Base-by-base conservation (phyloP, 2,329 filamentous ascomycete genomes). In the Pseudocercospora vitis region DNA sequence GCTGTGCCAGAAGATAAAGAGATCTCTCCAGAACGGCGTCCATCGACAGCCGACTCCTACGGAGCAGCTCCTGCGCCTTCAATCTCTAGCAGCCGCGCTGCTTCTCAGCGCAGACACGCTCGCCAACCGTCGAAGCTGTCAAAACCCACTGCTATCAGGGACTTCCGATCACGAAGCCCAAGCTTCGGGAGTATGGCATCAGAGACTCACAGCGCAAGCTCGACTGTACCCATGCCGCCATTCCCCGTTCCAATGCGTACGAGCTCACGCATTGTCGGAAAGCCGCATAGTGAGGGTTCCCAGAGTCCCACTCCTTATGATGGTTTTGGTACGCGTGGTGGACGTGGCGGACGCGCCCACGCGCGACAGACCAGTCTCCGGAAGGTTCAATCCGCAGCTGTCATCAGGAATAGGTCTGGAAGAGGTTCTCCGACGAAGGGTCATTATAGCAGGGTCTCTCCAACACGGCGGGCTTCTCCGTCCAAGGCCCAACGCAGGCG, bases 161-260 rank as follows among this genome's bases (percentile, higher is more conserved):
- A 67, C 35, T 48, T 59, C 3, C 81, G 83, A 29, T 78, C 85
- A 7, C 76, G 82, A 56, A 90, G 84, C 65, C 85, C 86, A 44
- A 89, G 80, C 68, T 72, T 83, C 49, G 78, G 76, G 46, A 89
- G 84, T 52, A 55, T 66, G 51, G 63, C 62, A 8, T 71, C 70
- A 29, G 73, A 70, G 54, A 67, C 56, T 44, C 60, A 62, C 48
- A 70, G 71, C 55, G 60, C 63, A 18, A 59, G 65, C 19, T 65
- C 70, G 12, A 70, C 31, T 4, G 23, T 55, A 14, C 45, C 60
- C 11, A 54, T 73, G 48, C 91, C 94, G 23, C 94, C 94, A 0
- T 96, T 95, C 75, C 91, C 94, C 0, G 95, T 99, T 5, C 94
- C 94, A 0, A 86, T 86, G 2, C 81, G 94, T 52, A 88, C 89